Evolutionary conservation across 441 rosid genomes (phyloP), one percentile per base, ranked within the genome.

Genomic region (Viola pubescens): DNA sequence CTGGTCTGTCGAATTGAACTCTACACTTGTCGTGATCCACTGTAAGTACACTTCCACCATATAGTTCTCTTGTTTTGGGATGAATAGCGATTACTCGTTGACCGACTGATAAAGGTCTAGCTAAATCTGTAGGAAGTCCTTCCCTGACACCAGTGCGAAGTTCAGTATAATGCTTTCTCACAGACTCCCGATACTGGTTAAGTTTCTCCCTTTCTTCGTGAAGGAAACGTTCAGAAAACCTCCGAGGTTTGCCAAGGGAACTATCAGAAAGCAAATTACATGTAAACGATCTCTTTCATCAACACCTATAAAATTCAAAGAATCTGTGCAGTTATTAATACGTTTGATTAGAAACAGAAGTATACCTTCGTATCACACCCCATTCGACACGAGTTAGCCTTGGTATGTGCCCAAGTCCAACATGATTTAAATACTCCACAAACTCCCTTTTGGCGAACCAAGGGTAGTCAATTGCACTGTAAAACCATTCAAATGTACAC

Each of bases 391-490:
- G 98, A 60, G 95, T 82, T 73, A 95, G 86, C 69, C 90, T 83
- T 60, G 94, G 94, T 79, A 85, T 82, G 73, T 89, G 88, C 56
- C 88, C 95, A 57, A 95, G 91, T 4, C 98, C 95, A 50, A 88
- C 97, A 73, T 95, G 99, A 75, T 83, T 81, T 66, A 95, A 75
- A 69, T 89, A 95, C 66, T 89, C 97, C 44, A 76, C 82, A 72
- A 95, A 95, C 86, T 89, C 98, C 75, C 76, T 81, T 70, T 88
- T 88, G 44, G 95, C 89, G 83, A 95, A 95, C 99, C 99, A 95
- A 39, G 98, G 95, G 67, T 86, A 89, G 73, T 95, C 99, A 60
- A 91, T 85, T 52, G 96, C 95, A 75, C 97, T 84, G 64, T 88
- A 92, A 76, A 95, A 95, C 99, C 99, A 95, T 77, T 95, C 98